Evolutionary conservation across 2,329 filamentous ascomycete species (phyloP), one percentile per base, ranked within the genome.

Genomic region (Colletotrichum chlorophyti): DNA sequence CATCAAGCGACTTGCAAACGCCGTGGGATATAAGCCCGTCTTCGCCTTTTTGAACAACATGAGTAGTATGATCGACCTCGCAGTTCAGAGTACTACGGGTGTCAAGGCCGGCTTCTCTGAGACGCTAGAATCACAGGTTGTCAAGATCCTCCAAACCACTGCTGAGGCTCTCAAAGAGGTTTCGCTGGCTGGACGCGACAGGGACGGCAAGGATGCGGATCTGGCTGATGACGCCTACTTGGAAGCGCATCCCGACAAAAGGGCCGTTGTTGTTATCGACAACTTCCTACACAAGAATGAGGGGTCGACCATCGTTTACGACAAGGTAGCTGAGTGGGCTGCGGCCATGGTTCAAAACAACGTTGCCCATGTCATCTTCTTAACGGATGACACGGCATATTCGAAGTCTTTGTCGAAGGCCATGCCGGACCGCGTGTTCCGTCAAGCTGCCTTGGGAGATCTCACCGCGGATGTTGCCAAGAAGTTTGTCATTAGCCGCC

Each of bases 21-120:
- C 93, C 63, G 93, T 98, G 45, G 94, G 95, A 8, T 98, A 97
- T 70, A 83, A 91, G 8, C 95, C 95, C 0, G 87, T 99, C 0
- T 99, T 99, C 72, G 96, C 91, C 0, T 98, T 93, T 91, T 90
- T 96, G 76, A 97, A 98, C 73, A 97, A 88, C 68, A 86, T 98
- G 64, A 96, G 91, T 74, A 96, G 93, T 70, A 85, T 97, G 75
- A 81, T 97, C 63, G 95, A 98, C 66, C 83, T 98, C 32, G 95
- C 94, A 19, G 91, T 95, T 1, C 94, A 97, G 71, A 91, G 93
- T 65, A 95, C 95, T 11, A 96, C 94, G 17, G 94, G 94, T 11
- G 91, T 96, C 57, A 97, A 98, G 75, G 91, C 93, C 6, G 93
- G 93, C 7, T 97, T 98, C 70, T 96, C 91, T 0, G 94, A 97